Conservation (phyloP, 2,329 filamentous ascomycete genomes). For the Fusarium paranaense region DNA sequence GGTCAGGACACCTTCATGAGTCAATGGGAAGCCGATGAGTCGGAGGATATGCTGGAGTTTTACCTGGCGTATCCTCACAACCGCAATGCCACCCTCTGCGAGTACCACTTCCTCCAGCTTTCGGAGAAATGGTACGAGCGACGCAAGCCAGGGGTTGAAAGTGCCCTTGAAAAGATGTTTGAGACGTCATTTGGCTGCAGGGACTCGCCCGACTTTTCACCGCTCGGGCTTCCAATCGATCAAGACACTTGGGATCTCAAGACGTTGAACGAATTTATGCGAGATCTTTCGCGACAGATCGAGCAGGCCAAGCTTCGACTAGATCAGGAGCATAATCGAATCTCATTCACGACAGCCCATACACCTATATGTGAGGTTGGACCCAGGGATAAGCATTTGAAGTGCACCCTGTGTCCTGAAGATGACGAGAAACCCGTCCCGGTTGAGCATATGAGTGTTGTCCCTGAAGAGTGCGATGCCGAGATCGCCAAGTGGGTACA, state of each 20-base stretch:
- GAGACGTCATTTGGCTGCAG: background rate
- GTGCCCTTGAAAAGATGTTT: background rate
- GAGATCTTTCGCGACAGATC: background rate
- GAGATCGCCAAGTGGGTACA: background rate
- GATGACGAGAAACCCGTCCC: background rate
- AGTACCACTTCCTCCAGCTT: slow-evolving; percentile 22
- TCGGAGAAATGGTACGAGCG: slow-evolving; percentile 25
- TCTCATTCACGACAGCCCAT: background rate
- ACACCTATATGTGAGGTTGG: slow-evolving; percentile 12
- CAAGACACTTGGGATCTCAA: slow-evolving; percentile 15
- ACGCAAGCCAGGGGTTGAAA: slow-evolving; percentile 1
- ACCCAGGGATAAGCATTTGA: background rate
- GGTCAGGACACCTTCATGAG: slow-evolving; percentile 1
- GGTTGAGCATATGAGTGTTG: background rate
- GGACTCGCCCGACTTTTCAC: slow-evolving; percentile 13
- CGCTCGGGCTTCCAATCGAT: slow-evolving; percentile 15
- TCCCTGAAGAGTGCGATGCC: background rate
- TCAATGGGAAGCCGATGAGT: background rate
- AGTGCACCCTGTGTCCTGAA: slow-evolving; percentile 8
- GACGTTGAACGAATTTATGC: slow-evolving; percentile 1
- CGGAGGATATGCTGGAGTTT: slow-evolving; percentile 12
- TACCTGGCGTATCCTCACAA: slow-evolving; percentile 37
- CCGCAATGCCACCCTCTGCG: slow-evolving; percentile 27
- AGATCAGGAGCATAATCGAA: background rate
- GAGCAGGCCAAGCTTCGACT: background rate